These are phyloP conservation scores for Penicillium fuscoglaucum DNA, from an alignment of 2,329 filamentous ascomycete species.

Conservation along the genomic window DNA sequence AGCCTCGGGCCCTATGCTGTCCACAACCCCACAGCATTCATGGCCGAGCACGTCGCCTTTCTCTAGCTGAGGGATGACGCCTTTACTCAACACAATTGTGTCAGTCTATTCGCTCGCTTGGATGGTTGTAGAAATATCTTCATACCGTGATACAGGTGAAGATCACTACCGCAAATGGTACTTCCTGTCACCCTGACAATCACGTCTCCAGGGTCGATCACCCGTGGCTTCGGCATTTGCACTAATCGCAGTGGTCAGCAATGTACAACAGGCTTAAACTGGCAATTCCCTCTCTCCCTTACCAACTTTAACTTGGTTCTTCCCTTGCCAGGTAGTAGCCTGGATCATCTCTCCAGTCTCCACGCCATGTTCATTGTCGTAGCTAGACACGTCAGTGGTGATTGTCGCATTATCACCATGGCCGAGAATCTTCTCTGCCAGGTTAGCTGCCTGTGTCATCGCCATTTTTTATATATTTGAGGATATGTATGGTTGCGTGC, in stretches of 20 bases:
- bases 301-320: slow-evolving; percentile 72
- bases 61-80: slow-evolving; percentile 57
- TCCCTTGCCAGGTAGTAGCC: slow-evolving; percentile 78
- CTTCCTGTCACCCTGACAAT: slow-evolving; percentile 74
- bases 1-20: slow-evolving; percentile 57
- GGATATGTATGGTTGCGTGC: neutral
- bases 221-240: slow-evolving; percentile 67
- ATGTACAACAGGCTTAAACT: neutral
- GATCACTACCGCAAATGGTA: slow-evolving; percentile 62
- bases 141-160: slow-evolving; percentile 52
- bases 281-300: slow-evolving; percentile 6
- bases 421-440: slow-evolving; percentile 66
- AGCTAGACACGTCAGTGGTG: slow-evolving; percentile 68
- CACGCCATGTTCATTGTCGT: slow-evolving; percentile 57
- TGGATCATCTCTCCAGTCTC: slow-evolving; percentile 66
- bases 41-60: slow-evolving; percentile 68
- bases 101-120: neutral
- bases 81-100: slow-evolving; percentile 20
- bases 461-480: slow-evolving; percentile 49
- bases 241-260: slow-evolving; percentile 38
- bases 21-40: slow-evolving; percentile 55
- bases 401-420: slow-evolving; percentile 66
- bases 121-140: neutral
- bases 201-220: slow-evolving; percentile 73
- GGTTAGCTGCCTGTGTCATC: slow-evolving; percentile 65